Evolutionary conservation across 345 rosid genomes (phyloP), one percentile per base, ranked within the genome.

Genomic region (Boechera divaricarpa): DNA sequence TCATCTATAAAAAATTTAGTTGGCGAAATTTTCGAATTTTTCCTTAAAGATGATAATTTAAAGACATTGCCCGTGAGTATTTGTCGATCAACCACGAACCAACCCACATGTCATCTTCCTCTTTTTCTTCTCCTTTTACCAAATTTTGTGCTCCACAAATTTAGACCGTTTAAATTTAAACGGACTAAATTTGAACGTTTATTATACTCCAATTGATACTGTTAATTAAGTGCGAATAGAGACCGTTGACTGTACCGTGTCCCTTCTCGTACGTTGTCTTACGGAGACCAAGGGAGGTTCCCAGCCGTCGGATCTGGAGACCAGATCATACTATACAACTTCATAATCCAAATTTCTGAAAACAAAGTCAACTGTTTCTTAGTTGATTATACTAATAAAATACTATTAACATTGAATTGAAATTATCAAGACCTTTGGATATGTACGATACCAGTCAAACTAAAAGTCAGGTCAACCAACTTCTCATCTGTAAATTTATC

Each of bases 91-190:
- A 54, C 35, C 26, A 38, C 42, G 38, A 68, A 38, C 36, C 21
- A 52, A 29, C 57, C 77, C 77, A 63, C 63, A 70, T 73, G 77
- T 6, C 42, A 18, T 51, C 63, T 47, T 53, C 64, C 70, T 54
- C 64, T 63, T 73, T 63, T 63, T 73, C 55, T 41, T 54, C 69
- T 18, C 35, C 7, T 32, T 64, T 51, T 69, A 11, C 38, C 48
- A 32, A 49, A 36, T 66, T 1, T 66, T 13, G 58, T 33, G 41
- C 21, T 67, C 55, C 72, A 74, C 51, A 74, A 45, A 35, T 66
- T 55, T 56, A 31, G 26, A 53, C 54, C 42, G 24, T 53, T 28
- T 53, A 29, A 10, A 48, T 10, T 36, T n/a, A 28, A 28, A 39
- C 24, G 24, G 24, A 4, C 29, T 31, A 18, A 53, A 15, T 21